Percentiles rank a stretch among this genome's conserved stretches.
Evolutionary conservation across 2,329 filamentous ascomycete species (phyloP).

Genomic region (Alternaria atra): DNA sequence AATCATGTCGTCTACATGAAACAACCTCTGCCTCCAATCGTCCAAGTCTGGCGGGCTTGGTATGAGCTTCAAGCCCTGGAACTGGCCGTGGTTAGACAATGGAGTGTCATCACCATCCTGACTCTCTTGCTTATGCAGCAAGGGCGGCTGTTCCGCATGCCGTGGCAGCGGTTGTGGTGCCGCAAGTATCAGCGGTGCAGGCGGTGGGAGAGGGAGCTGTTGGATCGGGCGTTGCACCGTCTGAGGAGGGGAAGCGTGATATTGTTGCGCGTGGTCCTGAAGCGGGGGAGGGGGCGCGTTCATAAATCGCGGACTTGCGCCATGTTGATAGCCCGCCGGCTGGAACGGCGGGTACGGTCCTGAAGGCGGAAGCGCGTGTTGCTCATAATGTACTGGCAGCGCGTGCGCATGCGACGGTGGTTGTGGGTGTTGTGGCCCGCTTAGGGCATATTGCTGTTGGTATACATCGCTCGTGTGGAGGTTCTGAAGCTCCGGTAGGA

Average conservation of each 20-base stretch:
- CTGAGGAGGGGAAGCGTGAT: constrained; percentile 26
- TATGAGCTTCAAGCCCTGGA: constrained; percentile 65
- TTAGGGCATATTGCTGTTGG: constrained; percentile 30
- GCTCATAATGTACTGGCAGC: constrained; percentile 46
- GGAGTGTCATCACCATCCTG: constrained; percentile 42
- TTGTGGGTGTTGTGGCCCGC: constrained; percentile 30
- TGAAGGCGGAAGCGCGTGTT: constrained; percentile 37
- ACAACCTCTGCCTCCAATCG: constrained; percentile 75
- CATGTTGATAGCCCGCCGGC: constrained; percentile 35
- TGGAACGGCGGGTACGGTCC: constrained; percentile 34
- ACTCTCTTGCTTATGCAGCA: constrained; percentile 13
- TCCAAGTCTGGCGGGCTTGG: constrained; percentile 72
- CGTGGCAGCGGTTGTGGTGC: constrained; percentile 25
- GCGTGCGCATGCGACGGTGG: constrained; percentile 33
- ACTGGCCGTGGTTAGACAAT: constrained; percentile 61
- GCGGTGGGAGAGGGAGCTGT: constrained; percentile 21
- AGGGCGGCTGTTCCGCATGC: constrained; percentile 9
- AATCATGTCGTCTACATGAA: constrained; percentile 77
- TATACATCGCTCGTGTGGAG: constrained; percentile 48
- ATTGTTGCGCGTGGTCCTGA: constrained; percentile 28
- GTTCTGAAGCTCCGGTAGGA: constrained; percentile 50
- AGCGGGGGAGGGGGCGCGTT: constrained; percentile 26
- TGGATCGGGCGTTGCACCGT: constrained; percentile 21
- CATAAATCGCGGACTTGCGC: constrained; percentile 36
- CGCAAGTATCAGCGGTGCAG: constrained; percentile 18